These are phyloP conservation scores for Fusarium keratoplasticum DNA, from an alignment of 2,329 filamentous ascomycete genomes.

Conservation along the genomic window DNA sequence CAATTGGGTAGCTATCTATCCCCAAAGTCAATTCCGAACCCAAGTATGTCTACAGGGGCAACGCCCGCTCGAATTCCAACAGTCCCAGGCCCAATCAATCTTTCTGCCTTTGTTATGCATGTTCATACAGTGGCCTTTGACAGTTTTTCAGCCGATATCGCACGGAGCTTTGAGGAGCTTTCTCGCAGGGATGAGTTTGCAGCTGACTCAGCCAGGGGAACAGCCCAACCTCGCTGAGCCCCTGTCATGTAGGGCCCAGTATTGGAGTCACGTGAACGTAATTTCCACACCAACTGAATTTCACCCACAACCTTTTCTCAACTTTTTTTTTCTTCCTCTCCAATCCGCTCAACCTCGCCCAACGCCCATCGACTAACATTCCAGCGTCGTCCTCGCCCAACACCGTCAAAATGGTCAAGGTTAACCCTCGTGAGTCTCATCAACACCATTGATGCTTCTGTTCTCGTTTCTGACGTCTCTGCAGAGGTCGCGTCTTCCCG, in stretches of 20 bases:
- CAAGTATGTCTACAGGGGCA: background rate
- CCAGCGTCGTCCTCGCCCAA: slow-evolving; percentile 43
- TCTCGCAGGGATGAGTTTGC: background rate
- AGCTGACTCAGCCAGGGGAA: slow-evolving; percentile 1
- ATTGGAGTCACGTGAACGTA: slow-evolving; percentile 48
- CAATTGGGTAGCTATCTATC: background rate
- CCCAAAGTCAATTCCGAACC: background rate
- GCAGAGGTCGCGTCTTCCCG: slow-evolving; percentile 79
- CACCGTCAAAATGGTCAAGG: slow-evolving; percentile 75
- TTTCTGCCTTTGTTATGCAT: background rate
- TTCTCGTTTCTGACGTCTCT: slow-evolving; percentile 10
- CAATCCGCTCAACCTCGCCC: slow-evolving; percentile 44
- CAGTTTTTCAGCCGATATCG: background rate
- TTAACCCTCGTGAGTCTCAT: slow-evolving; percentile 67
- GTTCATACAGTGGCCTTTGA: background rate
- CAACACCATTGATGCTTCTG: background rate
- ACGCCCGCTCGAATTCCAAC: background rate
- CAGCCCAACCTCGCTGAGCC: background rate
- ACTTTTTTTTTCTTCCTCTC: slow-evolving; percentile 12
- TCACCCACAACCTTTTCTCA: slow-evolving; percentile 39
- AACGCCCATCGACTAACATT: slow-evolving; percentile 47
- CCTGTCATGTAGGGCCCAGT: slow-evolving; percentile 11
- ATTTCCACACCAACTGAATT: slow-evolving; percentile 44
- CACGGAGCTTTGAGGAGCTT: background rate
- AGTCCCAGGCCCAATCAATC: background rate